Base-by-base conservation (phyloP, 305 asterid species). In the Fraxinus albicans region DNA sequence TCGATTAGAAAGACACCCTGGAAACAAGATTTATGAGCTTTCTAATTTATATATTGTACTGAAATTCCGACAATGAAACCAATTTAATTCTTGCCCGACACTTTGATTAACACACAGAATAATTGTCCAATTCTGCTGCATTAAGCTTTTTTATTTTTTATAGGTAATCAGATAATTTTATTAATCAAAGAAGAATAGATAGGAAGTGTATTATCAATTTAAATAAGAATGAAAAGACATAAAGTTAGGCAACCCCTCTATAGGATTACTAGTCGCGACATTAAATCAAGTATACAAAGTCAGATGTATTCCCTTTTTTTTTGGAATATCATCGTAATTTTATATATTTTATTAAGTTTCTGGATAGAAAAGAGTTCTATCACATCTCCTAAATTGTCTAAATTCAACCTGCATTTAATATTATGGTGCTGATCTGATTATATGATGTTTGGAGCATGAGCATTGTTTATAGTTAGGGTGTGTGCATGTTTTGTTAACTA, bases 361-460 rank as follows among this genome's bases (percentile, higher is more conserved):
- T 73, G 78, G 76, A 60, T 44, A 63, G 75, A 73, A 40, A 23
- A 73, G 84, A 27, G 80, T 76, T 50, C 29, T 42, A 13, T 50
- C 47, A 6, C 67, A 8, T 73, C 65, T 44, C 65, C 80, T 73
- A 44, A 72, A 82, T 72, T 80, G 25, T 72, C 72, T 77, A 33
- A 6, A 23, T 67, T 82, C 53, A 67, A 6, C 47, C 79, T 85
- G 78, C 78, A 78, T 69, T 79, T 31, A 77, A 53, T 53, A 27
- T 80, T 70, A 44, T 53, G 79, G 76, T 53, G 58, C 27, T 75
- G 29, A 19, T 58, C 27, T 19, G 69, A 58, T 58, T 58, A 19
- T 78, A 84, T 81, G 78, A 55, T 81, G 63, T 81, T 78, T 65
- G 42, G 36, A 80, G 74, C 67, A 23, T 36, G 31, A 53, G 63